Base-by-base conservation (phyloP, 352 stramenopile genomes). In the Pythium utonaiense region DNA sequence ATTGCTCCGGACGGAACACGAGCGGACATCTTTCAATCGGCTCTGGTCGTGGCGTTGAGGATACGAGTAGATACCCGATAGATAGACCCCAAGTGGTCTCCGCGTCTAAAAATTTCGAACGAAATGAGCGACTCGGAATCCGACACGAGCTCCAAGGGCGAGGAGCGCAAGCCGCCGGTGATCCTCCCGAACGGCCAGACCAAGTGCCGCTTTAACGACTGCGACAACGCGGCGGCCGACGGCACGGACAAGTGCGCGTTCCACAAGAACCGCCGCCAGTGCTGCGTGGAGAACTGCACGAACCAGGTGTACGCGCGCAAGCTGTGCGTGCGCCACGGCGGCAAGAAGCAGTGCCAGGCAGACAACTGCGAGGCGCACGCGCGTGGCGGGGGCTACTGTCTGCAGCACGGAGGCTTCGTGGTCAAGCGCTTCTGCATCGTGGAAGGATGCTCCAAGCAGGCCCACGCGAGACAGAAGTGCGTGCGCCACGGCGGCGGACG, bases 291-390 rank as follows among this genome's bases (percentile, higher is more conserved):
- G 30, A 89, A 88, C 67, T 93, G 83, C 69, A 91, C 78, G 12
- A 93, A 93, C 70, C 83, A 93, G 66, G 83, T 93, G 19, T 90
- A 91, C 62, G 83, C 83, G 54, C 83, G 83, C 36, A 89, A 91
- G 63, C 64, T 93, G 34, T 93, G 83, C 59, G 83, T 93, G 51
- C 83, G 83, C 38, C 83, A 93, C 60, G 83, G 83, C 47, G 83
- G 83, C 33, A 90, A 90, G 67, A 89, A 89, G 57, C 79, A 89
- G 56, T 93, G 83, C 53, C 79, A 90, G 47, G 77, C 78, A 6
- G 80, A 90, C 44, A 77, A 75, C 52, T 93, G 83, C 66, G 78
- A 89, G 48, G 80, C 80, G 10, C 80, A 93, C 55, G 80, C 80
- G 21, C 80, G 83, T 59, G 83, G 83, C 22, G 80, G 80, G 19